These are phyloP conservation scores for Coprinopsis strossmayeri DNA, from an alignment of 768 basidiomycete genomes.

Conservation along the genomic window DNA sequence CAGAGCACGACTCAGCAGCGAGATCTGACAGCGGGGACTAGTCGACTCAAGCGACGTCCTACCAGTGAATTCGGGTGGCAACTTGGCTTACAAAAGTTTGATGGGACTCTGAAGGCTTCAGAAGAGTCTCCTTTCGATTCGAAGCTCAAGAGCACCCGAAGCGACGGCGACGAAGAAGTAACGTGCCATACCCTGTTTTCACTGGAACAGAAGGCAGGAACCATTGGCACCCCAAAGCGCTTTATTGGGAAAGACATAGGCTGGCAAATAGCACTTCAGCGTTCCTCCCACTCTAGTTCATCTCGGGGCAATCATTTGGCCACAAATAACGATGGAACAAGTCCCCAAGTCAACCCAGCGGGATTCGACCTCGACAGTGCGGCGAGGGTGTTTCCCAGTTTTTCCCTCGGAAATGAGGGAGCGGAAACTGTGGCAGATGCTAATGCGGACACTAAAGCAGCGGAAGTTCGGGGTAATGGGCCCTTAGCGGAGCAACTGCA, in stretches of 20 bases:
- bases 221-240: not conserved
- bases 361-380: not conserved
- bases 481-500: no score
- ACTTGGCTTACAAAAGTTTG: not conserved
- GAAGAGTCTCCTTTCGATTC: no score
- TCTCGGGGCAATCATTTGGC: not conserved
- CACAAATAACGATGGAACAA: not conserved
- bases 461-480: no score
- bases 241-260: constrained; percentile 6
- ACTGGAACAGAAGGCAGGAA: not conserved
- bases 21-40: not conserved
- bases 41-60: not conserved
- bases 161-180: not conserved
- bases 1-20: no score
- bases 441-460: no score
- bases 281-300: not conserved
- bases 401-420: no score
- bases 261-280: constrained; percentile 6
- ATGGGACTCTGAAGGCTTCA: no score
- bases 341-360: not conserved
- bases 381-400: not conserved
- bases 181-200: not conserved
- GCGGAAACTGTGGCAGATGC: not conserved
- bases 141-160: not conserved
- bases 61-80: constrained; percentile 8